Evolutionary conservation across 371 early-diverging fungal genomes (phyloP).

Genomic region (Rhizopus arrhizus): DNA sequence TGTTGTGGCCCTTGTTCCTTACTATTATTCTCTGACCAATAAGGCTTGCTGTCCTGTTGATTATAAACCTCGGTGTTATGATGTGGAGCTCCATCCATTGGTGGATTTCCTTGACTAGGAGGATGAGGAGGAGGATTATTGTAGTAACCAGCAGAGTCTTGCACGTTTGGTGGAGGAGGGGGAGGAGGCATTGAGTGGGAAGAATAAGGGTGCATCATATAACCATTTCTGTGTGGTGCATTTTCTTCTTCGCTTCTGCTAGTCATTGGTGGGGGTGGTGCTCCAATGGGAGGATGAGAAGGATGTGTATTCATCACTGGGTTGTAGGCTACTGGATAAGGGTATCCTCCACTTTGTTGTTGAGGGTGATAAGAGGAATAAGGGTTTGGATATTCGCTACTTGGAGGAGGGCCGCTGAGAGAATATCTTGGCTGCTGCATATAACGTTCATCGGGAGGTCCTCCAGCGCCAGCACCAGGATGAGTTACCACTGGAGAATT

Average conservation of each 20-base stretch:
- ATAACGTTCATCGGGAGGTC: background rate
- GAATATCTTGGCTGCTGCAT: background rate
- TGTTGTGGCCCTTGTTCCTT: constrained; percentile 6
- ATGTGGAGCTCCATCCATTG: too few species aligned
- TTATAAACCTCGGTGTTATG: background rate
- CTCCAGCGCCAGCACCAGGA: background rate
- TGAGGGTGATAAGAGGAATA: constrained; percentile 19
- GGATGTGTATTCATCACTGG: constrained; percentile 11
- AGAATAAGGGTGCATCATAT: constrained; percentile 27
- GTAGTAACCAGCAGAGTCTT: background rate
- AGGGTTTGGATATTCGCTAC: constrained; percentile 1
- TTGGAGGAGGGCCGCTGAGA: background rate
- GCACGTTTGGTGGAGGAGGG: background rate
- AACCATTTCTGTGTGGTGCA: constrained; percentile 5
- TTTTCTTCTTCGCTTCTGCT: constrained; percentile 18
- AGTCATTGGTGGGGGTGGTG: background rate
- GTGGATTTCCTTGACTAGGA: too few species aligned
- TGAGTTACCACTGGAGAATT: constrained; percentile 1
- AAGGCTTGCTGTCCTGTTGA: constrained; percentile 1
- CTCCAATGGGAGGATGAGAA: constrained; percentile 4
- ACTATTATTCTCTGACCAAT: constrained; percentile 4
- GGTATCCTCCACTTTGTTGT: constrained; percentile 11
- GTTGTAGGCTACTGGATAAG: constrained; percentile 19
- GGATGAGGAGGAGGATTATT: background rate
- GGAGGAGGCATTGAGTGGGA: background rate